Conservation (phyloP, 257 asterid species). For the Avicennia marina region DNA sequence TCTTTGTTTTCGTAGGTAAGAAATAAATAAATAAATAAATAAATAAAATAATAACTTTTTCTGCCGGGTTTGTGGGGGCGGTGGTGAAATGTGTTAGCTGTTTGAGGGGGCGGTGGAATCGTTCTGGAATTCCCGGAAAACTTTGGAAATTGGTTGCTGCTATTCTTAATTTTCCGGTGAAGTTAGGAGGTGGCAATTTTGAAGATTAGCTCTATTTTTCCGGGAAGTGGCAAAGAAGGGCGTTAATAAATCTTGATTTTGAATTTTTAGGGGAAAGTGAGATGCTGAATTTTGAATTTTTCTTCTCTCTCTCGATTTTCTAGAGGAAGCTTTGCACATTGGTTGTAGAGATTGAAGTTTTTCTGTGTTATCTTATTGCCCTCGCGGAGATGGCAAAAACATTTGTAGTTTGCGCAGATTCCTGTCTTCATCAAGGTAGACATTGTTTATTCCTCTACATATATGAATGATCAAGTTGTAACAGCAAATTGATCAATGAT, state of each 20-base stretch:
- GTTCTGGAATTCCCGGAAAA: conserved; percentile 29
- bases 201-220: conserved; percentile 4
- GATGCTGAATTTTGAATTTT: conserved; percentile 11
- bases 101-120: conserved; percentile 1
- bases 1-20: no score
- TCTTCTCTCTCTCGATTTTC: conserved; percentile 14
- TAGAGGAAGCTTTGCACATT: background rate
- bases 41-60: background rate
- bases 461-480: conserved; percentile 13
- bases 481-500: conserved; percentile 12
- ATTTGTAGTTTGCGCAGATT: conserved; percentile 19
- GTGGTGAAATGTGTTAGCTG: no score
- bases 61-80: conserved; percentile 14
- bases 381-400: conserved; percentile 21
- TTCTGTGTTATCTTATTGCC: conserved; percentile 10
- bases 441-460: conserved; percentile 3
- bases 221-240: conserved; percentile 12
- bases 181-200: conserved; percentile 25
- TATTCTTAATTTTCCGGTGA: conserved; percentile 35
- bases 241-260: conserved; percentile 16
- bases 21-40: background rate
- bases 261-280: conserved; percentile 1
- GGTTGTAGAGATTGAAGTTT: conserved; percentile 8
- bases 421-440: conserved; percentile 35
- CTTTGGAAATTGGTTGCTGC: conserved; percentile 13